Conservation (phyloP, 2,329 filamentous ascomycete species). For the Scedosporium minutisporum region DNA sequence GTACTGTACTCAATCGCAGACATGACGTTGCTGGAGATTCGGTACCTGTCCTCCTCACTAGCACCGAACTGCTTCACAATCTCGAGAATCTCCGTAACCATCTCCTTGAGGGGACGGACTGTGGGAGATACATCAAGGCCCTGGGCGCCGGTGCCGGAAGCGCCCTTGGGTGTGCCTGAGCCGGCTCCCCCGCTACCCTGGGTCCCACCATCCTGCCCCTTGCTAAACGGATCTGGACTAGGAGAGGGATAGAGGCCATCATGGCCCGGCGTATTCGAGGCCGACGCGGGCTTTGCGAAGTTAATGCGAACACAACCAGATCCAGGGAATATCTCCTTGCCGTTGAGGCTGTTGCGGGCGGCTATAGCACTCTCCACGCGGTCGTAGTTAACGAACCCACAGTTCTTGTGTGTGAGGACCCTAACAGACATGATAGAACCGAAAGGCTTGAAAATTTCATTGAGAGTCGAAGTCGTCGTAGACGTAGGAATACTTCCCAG, state of each 20-base stretch:
- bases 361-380: constrained; percentile 81
- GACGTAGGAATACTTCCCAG: constrained; percentile 95
- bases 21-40: constrained; percentile 66
- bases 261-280: constrained; percentile 78
- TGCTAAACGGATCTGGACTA: constrained; percentile 75
- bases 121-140: constrained; percentile 41
- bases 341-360: constrained; percentile 80
- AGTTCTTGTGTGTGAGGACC: constrained; percentile 97
- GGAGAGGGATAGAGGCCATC: constrained; percentile 84
- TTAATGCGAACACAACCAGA: constrained; percentile 92
- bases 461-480: constrained; percentile 88
- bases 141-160: constrained; percentile 8
- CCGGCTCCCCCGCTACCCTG: constrained; percentile 20
- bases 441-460: constrained; percentile 91
- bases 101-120: constrained; percentile 64
- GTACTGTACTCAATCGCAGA: constrained; percentile 63
- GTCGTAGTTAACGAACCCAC: constrained; percentile 97
- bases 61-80: constrained; percentile 89
- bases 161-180: constrained; percentile 31
- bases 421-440: constrained; percentile 84
- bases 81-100: constrained; percentile 71
- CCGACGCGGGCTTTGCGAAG: constrained; percentile 90
- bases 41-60: constrained; percentile 62
- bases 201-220: constrained; percentile 37
- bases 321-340: constrained; percentile 96